Base-by-base conservation (phyloP, 768 basidiomycete species). In the Pleurotus salmoneostramineus region DNA sequence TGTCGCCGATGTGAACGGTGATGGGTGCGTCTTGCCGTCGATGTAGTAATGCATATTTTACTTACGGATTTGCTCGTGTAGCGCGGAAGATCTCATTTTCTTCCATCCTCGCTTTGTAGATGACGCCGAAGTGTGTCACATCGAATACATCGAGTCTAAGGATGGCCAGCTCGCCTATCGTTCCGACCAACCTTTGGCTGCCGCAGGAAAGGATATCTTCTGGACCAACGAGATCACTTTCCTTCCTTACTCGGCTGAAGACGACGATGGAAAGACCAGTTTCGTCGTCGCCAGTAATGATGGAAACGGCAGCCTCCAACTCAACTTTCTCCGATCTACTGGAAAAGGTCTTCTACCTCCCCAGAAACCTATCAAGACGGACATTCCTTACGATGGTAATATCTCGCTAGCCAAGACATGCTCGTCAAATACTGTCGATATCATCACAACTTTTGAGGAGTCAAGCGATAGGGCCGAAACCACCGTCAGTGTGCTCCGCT, bases 221-320 rank as follows among this genome's bases (percentile, higher is more conserved):
- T 60, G 59, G 59, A 50, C 56, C 3, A 34, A 57, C 21, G 56
- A 46, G 10, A 60, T 50, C 6, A 57, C 15, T 45, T 57, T 56
- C 48, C 40, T 60, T 33, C 59, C 59, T 7, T 60, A 57, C 34
- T 52, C 56, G 4, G 47, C 47, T n/a, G n/a, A n/a, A 14, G 59
- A 60, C 6, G 59, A 60, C 8, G 59, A 60, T 37, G 59, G 59
- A 8, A 60, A 60, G 56, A 60, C 59, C 14, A 60, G 59, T 36
- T 21, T 60, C 6, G n/a, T 60, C 7, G 55, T 60, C 32, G 47
- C 46, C 15, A 37, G 57, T 6, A 56, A 35, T 5, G 50, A 52
- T 7, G 5, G 10, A 1, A 8, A 52, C 2, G 33, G 33, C 6
- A 35, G 21, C 2, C 34, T 52, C 1, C 50, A 37, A 37, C 50